These are phyloP conservation scores for Parathielavia hyrcaniae DNA, from an alignment of 495 filamentous ascomycete species.

Conservation along the genomic window DNA sequence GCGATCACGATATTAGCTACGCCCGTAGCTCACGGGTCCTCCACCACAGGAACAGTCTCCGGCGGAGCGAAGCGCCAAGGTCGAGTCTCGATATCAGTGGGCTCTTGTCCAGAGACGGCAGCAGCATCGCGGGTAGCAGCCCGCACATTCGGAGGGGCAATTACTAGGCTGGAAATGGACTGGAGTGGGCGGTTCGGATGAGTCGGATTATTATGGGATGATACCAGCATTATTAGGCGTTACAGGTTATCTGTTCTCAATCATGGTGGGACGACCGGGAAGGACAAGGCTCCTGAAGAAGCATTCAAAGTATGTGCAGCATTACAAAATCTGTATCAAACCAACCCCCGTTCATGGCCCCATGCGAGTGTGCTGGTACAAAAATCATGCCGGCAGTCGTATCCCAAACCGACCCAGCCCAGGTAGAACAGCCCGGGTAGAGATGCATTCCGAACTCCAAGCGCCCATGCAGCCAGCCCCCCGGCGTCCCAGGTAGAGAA, in stretches of 20 bases:
- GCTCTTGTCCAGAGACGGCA: conserved; percentile 44
- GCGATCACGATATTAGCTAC: conserved; percentile 23
- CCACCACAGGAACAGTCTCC: conserved; percentile 22
- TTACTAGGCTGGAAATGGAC: conserved; percentile 7
- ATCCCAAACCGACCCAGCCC: conserved; percentile 7
- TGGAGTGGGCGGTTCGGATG: not conserved
- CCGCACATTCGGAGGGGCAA: conserved; percentile 31
- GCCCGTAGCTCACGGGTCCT: conserved; percentile 15
- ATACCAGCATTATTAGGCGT: conserved; percentile 18
- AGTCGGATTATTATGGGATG: conserved; percentile 8
- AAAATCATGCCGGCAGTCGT: conserved; percentile 7
- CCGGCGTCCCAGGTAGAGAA: not conserved
- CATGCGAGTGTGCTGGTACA: conserved; percentile 10
- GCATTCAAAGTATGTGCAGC: conserved; percentile 4
- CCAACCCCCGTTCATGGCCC: conserved; percentile 1
- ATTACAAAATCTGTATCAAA: conserved; percentile 19
- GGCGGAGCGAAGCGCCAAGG: conserved; percentile 33
- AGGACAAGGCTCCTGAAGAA: not conserved
- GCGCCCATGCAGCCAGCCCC: conserved; percentile 19
- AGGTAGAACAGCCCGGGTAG: conserved; percentile 9
- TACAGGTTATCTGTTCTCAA: not conserved
- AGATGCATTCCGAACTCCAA: conserved; percentile 23
- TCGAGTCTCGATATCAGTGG: conserved; percentile 48
- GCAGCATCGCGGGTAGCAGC: conserved; percentile 45
- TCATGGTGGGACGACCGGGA: not conserved